phyloP scores from a whole-genome alignment of 371 early-diverging fungal genomes.

The Lichtheimia ramosa region DNA sequence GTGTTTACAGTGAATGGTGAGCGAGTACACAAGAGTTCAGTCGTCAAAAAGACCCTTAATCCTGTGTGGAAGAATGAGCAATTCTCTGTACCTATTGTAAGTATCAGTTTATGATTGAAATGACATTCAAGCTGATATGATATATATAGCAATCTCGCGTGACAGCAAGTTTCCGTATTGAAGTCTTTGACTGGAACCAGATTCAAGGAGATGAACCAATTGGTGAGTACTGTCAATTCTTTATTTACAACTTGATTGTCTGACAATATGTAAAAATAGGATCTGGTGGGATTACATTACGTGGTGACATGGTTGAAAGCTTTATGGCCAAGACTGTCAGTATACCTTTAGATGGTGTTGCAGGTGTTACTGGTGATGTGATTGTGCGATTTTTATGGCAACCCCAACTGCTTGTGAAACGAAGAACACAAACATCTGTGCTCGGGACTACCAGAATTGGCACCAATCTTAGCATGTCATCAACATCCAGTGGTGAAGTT shows the following conservation, averaged over 20 bases:
- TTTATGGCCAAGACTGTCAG: constrained; percentile 31
- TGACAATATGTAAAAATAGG: constrained; percentile 11
- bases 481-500: not conserved
- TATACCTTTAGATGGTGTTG: constrained; percentile 42
- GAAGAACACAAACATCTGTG: constrained; percentile 40
- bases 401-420: constrained; percentile 35
- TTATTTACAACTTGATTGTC: not conserved
- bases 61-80: constrained; percentile 82
- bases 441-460: constrained; percentile 14
- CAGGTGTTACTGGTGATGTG: constrained; percentile 33
- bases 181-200: constrained; percentile 86
- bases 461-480: constrained; percentile 11
- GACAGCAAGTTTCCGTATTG: constrained; percentile 63
- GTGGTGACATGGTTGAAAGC: constrained; percentile 44
- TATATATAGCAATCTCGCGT: constrained; percentile 47
- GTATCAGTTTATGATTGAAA: constrained; percentile 17
- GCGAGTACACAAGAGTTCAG: constrained; percentile 75
- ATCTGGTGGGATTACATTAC: constrained; percentile 41
- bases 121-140: not conserved
- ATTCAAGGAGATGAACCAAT: constrained; percentile 61
- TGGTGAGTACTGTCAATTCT: constrained; percentile 21
- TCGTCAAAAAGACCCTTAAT: constrained; percentile 76
- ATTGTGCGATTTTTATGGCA: constrained; percentile 46
- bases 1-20: constrained; percentile 74
- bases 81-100: constrained; percentile 69